A percentile compares a stretch with the other conserved stretches of the same genome.
Conservation (phyloP, 108 stramenopile genomes). For the Skeletonema costatum region DNA sequence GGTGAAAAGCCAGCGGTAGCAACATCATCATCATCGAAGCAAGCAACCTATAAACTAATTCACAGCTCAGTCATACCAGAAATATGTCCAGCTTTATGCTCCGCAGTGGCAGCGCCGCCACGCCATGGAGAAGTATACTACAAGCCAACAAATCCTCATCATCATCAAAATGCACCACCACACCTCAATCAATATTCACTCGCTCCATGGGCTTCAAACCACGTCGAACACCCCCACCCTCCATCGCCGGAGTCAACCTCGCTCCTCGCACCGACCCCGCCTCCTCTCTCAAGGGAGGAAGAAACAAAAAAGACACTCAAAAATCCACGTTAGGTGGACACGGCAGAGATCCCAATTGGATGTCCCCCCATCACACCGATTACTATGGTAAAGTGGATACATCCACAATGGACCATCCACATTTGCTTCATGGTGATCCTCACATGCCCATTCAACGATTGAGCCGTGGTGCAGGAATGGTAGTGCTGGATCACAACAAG, state of each 20-base stretch:
- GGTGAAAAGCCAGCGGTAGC: background rate
- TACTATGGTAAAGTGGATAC: conserved; percentile 38
- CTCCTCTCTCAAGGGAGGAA: conserved; percentile 2
- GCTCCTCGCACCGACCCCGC: conserved; percentile 29
- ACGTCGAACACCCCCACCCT: conserved; percentile 44
- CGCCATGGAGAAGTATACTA: background rate
- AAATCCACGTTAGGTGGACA: background rate
- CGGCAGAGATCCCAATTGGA: conserved; percentile 19
- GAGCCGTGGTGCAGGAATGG: conserved; percentile 20
- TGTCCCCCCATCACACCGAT: conserved; percentile 46
- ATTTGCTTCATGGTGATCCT: conserved; percentile 46
- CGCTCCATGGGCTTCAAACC: conserved; percentile 33
- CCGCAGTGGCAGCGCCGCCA: background rate
- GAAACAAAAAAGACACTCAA: background rate
- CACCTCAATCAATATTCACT: background rate
- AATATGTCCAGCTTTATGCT: background rate
- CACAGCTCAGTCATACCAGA: background rate
- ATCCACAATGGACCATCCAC: conserved; percentile 24
- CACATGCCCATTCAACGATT: conserved; percentile 37
- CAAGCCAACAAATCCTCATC: background rate
- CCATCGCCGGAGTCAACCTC: conserved; percentile 33
- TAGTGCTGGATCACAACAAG: conserved; percentile 5
- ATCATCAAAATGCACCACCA: background rate
- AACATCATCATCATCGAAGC: background rate
- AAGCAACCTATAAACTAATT: background rate